These are phyloP conservation scores for Mucor circinelloides DNA, from an alignment of 371 early-diverging fungal genomes.

Conservation along the genomic window DNA sequence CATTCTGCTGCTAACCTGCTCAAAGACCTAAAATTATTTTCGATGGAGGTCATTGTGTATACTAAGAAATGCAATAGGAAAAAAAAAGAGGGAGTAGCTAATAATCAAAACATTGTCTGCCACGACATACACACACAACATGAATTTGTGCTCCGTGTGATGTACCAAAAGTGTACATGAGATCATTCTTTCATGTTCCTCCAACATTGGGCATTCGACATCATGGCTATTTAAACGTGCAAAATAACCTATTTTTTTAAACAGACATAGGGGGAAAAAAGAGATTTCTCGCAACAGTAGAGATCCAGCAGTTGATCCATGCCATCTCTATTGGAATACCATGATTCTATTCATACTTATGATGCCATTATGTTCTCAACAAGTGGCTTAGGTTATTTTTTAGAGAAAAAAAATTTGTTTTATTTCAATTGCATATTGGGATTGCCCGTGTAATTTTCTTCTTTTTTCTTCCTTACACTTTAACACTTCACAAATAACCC, in stretches of 20 bases:
- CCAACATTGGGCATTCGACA: background rate
- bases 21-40: constrained; percentile 37
- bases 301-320: background rate
- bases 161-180: background rate
- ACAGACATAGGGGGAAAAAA: background rate
- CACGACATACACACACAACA: background rate
- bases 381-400: constrained; percentile 7
- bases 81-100: background rate
- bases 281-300: background rate
- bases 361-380: background rate
- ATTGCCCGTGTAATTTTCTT: constrained; percentile 4
- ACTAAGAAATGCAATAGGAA: background rate
- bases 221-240: background rate
- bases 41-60: constrained; percentile 18
- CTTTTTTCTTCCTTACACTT: constrained; percentile 21
- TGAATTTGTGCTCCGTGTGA: background rate
- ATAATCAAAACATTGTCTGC: background rate
- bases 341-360: background rate
- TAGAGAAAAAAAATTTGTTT: constrained; percentile 8
- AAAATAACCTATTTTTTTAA: background rate
- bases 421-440: constrained; percentile 12
- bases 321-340: background rate
- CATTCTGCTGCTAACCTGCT: constrained; percentile 45
- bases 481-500: constrained; percentile 10
- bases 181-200: background rate